Evolutionary conservation across 441 rosid species (phyloP).

Genomic region (Arabidopsis hybrid): DNA sequence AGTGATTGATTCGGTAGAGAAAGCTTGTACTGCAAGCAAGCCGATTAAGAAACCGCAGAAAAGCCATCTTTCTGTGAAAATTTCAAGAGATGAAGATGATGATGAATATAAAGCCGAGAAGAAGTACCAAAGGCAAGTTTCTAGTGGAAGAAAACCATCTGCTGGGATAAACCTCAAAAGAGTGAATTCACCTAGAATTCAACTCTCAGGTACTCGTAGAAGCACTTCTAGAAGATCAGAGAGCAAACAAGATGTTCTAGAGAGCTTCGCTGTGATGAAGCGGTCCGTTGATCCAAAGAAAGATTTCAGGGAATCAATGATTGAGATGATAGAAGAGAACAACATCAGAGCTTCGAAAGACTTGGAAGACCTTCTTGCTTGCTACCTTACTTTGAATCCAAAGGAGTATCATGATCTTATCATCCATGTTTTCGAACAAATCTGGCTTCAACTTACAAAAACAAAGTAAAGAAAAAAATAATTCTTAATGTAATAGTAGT

Average conservation of each 20-base stretch:
- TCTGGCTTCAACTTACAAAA: conserved; percentile 54
- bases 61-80: conserved; percentile 34
- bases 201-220: conserved; percentile 44
- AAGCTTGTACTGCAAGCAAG: conserved; percentile 40
- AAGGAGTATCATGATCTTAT: conserved; percentile 62
- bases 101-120: conserved; percentile 5
- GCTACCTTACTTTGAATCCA: conserved; percentile 65
- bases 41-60: conserved; percentile 34
- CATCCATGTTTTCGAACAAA: conserved; percentile 69
- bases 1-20: conserved; percentile 33
- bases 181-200: conserved; percentile 64
- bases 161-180: conserved; percentile 64
- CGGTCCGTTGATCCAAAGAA: conserved; percentile 64
- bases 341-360: conserved; percentile 60
- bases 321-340: conserved; percentile 77
- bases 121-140: conserved; percentile 16
- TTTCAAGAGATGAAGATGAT: conserved; percentile 19
- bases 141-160: conserved; percentile 49
- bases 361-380: conserved; percentile 76
- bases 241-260: conserved; percentile 47
- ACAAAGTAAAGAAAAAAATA: neutral
- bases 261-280: conserved; percentile 66
- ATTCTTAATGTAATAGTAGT: conserved; percentile 11
- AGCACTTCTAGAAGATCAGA: conserved; percentile 45
- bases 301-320: conserved; percentile 77